Evolutionary conservation across 371 early-diverging fungal species (phyloP), one percentile per base, ranked within the genome.

Genomic region (Nematocida sp.): DNA sequence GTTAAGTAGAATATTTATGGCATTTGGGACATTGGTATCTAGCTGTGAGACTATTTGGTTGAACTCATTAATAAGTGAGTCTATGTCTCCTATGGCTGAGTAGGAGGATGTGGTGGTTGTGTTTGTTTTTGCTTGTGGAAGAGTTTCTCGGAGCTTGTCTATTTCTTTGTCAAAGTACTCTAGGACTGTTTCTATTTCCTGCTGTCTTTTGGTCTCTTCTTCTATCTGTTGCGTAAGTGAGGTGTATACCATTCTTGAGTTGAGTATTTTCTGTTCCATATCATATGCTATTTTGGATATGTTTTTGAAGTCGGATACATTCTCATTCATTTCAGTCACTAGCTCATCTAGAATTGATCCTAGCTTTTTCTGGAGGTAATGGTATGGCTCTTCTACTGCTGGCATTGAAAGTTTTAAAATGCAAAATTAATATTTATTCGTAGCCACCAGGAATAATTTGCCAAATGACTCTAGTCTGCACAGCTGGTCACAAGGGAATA

Each of bases 151-250:
- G 5, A 70, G 40, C 48, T 70, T 70, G 7, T 70, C 74, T 40
- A 61, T 70, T 48, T 70, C 74, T 11, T 35, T 38, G 15, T 70
- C 74, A 49, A 70, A 70, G 74, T 70, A 70, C 19, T 70, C 74
- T 0, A 70, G 58, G 27, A 70, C 61, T 21, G 11, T 57, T 49
- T 70, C 74, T 3, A 57, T 48, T 46, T 70, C 74, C n/a, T 70
- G 31, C 43, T 70, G 74, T 35, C 55, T 57, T 31, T 70, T 70
- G 7, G 38, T 17, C 45, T 70, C 74, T 11, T 47, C 60, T 31
- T 70, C 61, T 17, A 70, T 55, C 37, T 70, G 60, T 70, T 51
- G 31, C 35, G 51, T 70, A 46, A 46, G 60, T 49, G 47, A 45
- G 27, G 60, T 60, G 48, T 70, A 70, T 9, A 23, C 60, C 25